Evolutionary conservation across 306 rosid species (phyloP).

Genomic region (Trifolium pratense): DNA sequence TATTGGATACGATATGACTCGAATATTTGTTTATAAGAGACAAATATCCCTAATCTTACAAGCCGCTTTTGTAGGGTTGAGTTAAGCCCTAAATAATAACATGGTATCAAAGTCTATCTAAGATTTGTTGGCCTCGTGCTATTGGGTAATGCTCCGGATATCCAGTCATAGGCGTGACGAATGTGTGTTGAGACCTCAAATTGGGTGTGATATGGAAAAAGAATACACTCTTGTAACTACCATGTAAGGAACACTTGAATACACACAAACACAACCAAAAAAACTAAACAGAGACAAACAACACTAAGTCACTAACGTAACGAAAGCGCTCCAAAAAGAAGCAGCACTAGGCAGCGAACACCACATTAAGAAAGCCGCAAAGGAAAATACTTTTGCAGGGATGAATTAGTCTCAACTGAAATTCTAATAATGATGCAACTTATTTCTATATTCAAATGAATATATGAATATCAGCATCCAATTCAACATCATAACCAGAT

Average conservation of each 20-base stretch:
- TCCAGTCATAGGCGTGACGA: background rate
- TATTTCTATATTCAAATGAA: constrained; percentile 15
- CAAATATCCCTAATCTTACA: background rate
- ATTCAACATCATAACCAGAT: constrained; percentile 37
- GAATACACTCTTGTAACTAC: too few relatives aligned
- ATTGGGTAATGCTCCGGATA: background rate
- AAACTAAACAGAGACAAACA: too few relatives aligned
- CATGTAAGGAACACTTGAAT: too few relatives aligned
- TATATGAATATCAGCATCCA: constrained; percentile 12
- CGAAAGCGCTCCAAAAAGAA: too few relatives aligned
- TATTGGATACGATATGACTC: background rate
- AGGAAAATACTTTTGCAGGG: background rate
- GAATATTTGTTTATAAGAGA: background rate
- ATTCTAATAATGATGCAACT: background rate
- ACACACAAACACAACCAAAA: too few relatives aligned
- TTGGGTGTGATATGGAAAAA: background rate
- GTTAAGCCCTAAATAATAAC: background rate
- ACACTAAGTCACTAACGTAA: too few relatives aligned
- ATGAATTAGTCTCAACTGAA: background rate
- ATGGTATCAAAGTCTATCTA: background rate
- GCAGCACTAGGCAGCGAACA: too few relatives aligned
- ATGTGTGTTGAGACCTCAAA: background rate
- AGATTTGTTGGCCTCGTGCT: background rate
- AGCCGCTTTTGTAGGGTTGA: background rate
- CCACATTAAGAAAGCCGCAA: too few relatives aligned